A percentile compares a stretch with the other conserved stretches of the same genome.
These are phyloP conservation scores for Pharus latifolius DNA, from an alignment of 176 grass and related monocot genomes.

Conservation along the genomic window DNA sequence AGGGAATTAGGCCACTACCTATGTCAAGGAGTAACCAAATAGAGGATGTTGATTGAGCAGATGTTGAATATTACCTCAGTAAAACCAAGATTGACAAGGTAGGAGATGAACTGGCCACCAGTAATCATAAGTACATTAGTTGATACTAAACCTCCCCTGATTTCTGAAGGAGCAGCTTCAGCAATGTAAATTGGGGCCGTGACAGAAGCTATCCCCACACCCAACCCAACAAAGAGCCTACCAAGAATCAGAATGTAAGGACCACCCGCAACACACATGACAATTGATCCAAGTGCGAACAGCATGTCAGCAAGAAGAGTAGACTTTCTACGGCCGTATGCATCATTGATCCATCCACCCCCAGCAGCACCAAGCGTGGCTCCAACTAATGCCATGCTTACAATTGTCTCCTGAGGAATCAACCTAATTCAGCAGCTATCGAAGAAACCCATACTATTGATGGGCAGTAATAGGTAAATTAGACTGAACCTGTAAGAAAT, in stretches of 20 bases:
- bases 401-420: conserved; percentile 82
- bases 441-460: not conserved
- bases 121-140: conserved; percentile 99
- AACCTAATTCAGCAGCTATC: conserved; percentile 1
- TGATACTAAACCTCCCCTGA: conserved; percentile 77
- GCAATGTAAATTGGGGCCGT: conserved; percentile 90
- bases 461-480: not conserved
- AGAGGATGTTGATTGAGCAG: not conserved
- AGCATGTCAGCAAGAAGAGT: conserved; percentile 81
- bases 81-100: conserved; percentile 94
- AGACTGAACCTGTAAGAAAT: conserved; percentile 66
- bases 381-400: conserved; percentile 93
- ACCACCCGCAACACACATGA: conserved; percentile 67
- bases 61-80: conserved; percentile 58
- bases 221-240: conserved; percentile 82
- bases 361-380: conserved; percentile 76
- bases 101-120: conserved; percentile 89
- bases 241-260: conserved; percentile 75
- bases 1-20: not conserved
- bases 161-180: conserved; percentile 88
- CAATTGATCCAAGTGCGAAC: conserved; percentile 69
- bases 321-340: conserved; percentile 74
- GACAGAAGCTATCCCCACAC: conserved; percentile 77
- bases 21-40: not conserved
- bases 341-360: conserved; percentile 94